Base-by-base conservation (phyloP, 2,329 filamentous ascomycete genomes). In the Botrytis fabae region DNA sequence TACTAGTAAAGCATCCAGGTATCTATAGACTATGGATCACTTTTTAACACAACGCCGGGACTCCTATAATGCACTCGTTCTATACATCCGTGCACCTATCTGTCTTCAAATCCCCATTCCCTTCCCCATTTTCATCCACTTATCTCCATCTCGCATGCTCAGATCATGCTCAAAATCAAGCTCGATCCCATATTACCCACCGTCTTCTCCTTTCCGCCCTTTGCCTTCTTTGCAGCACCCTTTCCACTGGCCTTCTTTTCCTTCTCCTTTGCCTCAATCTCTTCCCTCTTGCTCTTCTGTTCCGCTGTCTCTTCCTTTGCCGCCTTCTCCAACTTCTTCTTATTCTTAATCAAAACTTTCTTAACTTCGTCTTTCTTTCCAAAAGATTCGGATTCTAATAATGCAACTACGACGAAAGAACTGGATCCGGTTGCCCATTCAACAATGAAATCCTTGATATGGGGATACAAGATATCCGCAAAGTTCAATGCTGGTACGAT, bases 401-500 rank as follows among this genome's bases (percentile, higher is more conserved):
- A 84, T 25, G 90, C 92, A 40, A 98, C 88, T 6, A 98, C 87
- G 18, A 97, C 93, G 78, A 97, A 98, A 1, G 93, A 93, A 77
- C 94, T 94, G 1, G 91, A 88, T 0, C 95, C 93, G 0, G 91
- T 95, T 0, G 95, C 95, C 96, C 96, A 99, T 32, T 89, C 85
- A 73, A 96, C 82, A 38, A 97, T 83, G 77, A 93, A 85, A 0
- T 90, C 88, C 81, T 92, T 89, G 82, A 98, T 95, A 75, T 92
- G 85, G 9, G 91, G 89, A 81, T 95, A 98, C n/a, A 99, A 86
- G 66, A 92, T 85, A 76, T 92, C 88, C 74, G 93, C 90, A 81
- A 99, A 99, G 68, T 91, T 87, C 72, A 98, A 86, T 12, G 93
- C 87, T 25, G 94, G 94, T 66, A 94, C 90, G 2, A 92, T 87